Evolutionary conservation across 1,139 yeast genomes (phyloP), one percentile per base, ranked within the genome.

Genomic region (Yamadazyma diddensiae): DNA sequence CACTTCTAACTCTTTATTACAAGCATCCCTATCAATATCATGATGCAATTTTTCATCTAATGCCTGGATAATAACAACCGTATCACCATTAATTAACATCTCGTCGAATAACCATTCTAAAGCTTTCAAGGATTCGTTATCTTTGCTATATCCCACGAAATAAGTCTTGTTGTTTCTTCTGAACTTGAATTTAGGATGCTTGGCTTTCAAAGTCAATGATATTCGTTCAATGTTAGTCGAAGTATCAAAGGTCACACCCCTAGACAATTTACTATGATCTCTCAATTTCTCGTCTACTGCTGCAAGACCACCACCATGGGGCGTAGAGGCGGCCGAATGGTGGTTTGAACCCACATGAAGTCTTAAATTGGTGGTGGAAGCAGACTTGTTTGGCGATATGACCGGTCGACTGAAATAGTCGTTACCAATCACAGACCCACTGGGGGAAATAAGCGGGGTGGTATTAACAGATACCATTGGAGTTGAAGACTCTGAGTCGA

Each of bases 101-200:
- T 81, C 82, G 35, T 77, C 81, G 36, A 82, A 62, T 7, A 81
- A 59, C 88, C 88, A 82, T 38, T 70, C 76, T 17, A 81, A 59
- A 2, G 87, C 86, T 30, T 67, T 65, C 17, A 74, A 57, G 7
- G 83, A 75, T 46, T 77, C 79, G 17, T 58, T 57, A 41, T 77
- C 79, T 27, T 70, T 70, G 49, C 78, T 79, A 42, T 66, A 78
- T 2, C 86, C 87, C 16, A 79, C 69, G 35, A 82, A 57, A 40
- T 75, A 73, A 3, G 87, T 78, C 42, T 84, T 70, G 36, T 80
- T 77, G 37, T 74, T 70, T 26, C 84, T 59, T 31, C 74, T 59
- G 45, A 69, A 79, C 32, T 58, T 59, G 55, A 74, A 82, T 19
- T 69, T 73, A 10, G 70, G 68, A 45, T 79, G 84, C 44, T 74